phyloP scores from a whole-genome alignment of 225 moss, liverwort and hornwort species.

The Marchantia paleacea region DNA sequence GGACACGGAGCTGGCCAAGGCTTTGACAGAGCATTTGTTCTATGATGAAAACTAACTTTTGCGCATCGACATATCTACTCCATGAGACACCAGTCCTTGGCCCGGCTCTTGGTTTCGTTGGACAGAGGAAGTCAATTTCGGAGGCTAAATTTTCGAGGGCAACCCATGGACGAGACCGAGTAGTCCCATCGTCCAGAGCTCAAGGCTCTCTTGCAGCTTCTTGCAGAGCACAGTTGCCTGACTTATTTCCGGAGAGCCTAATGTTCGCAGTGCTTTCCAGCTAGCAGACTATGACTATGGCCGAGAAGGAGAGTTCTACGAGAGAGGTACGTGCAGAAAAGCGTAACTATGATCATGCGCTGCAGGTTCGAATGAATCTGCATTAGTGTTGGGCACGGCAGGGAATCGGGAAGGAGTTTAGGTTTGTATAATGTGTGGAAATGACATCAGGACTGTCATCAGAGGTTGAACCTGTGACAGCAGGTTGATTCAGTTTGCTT shows the following conservation, averaged over 20 bases:
- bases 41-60: constrained; percentile 84
- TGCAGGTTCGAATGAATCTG: no score
- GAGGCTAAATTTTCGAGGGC: constrained; percentile 65
- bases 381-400: no score
- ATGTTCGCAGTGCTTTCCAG: constrained; percentile 73
- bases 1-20: constrained; percentile 84
- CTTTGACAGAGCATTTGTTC: constrained; percentile 88
- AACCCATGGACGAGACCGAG: constrained; percentile 87
- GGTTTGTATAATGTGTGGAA: no score
- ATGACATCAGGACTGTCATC: no score
- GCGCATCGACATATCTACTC: constrained; percentile 94
- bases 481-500: no score
- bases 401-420: no score
- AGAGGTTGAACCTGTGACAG: no score
- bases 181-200: constrained; percentile 81
- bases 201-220: constrained; percentile 82
- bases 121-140: constrained; percentile 95
- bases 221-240: constrained; percentile 57
- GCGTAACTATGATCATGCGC: no score
- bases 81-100: constrained; percentile 87
- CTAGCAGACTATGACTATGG: constrained; percentile 49
- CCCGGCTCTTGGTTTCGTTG: constrained; percentile 82
- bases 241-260: no score
- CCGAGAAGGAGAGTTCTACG: constrained; percentile 78
- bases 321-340: constrained; percentile 17